Percentiles rank a stretch among this genome's conserved stretches.
These are phyloP conservation scores for Cruciata laevipes DNA, from an alignment of 257 asterid species.

Conservation along the genomic window DNA sequence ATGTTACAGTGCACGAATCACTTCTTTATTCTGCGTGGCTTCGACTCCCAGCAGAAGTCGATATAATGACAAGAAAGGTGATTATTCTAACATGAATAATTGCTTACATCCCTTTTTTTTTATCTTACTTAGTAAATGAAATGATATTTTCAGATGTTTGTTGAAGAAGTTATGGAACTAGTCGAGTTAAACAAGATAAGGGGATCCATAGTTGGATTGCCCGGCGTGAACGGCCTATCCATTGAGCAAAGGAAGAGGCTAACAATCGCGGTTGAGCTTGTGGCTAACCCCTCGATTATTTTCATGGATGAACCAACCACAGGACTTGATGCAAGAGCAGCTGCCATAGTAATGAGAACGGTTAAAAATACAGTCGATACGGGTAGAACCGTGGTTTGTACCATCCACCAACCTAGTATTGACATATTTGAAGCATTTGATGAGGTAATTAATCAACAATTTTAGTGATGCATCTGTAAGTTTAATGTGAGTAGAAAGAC, in stretches of 20 bases:
- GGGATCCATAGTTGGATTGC: constrained; percentile 5
- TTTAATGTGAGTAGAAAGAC: neutral
- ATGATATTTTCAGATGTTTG: constrained; percentile 5
- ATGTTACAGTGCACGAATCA: constrained; percentile 3
- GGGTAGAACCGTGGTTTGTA: constrained; percentile 84
- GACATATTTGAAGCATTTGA: constrained; percentile 7
- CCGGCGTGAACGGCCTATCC: constrained; percentile 4
- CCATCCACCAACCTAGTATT: constrained; percentile 88
- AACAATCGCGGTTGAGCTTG: constrained; percentile 86
- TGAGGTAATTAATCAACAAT: neutral
- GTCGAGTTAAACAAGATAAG: constrained; percentile 4
- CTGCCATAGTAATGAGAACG: constrained; percentile 94
- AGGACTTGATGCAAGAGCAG: constrained; percentile 92
- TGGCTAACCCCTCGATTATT: constrained; percentile 89
- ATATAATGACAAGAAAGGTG: constrained; percentile 9
- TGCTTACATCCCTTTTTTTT: constrained; percentile 33
- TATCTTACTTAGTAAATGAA: neutral
- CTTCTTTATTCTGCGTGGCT: constrained; percentile 4
- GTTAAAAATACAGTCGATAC: constrained; percentile 90
- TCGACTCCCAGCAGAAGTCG: constrained; percentile 4
- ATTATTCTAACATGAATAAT: constrained; percentile 14
- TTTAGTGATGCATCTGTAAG: neutral
- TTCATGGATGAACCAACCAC: constrained; percentile 98
- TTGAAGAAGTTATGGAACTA: constrained; percentile 1
- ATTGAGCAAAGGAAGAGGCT: constrained; percentile 21